phyloP scores from a whole-genome alignment of 78 protist species.

The Dictyostelium intermedium region DNA sequence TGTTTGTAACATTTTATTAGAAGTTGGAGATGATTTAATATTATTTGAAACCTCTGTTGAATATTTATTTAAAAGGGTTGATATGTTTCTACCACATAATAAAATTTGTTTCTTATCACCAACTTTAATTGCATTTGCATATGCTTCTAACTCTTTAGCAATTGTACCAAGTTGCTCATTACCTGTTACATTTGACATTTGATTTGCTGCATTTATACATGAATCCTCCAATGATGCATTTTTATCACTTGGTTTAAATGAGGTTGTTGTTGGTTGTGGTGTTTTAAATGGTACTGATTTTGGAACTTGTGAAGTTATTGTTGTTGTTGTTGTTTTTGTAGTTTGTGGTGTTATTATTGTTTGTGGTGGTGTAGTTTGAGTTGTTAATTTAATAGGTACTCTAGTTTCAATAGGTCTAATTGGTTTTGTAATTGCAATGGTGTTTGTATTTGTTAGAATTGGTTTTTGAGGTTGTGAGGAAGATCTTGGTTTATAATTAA shows the following conservation, averaged over 20 bases:
- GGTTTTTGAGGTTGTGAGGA: not conserved
- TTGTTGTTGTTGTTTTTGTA: not conserved
- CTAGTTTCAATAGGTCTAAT: not conserved
- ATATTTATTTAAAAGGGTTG: slow-evolving; percentile 10
- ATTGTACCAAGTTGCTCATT: slow-evolving; percentile 9
- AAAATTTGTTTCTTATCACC: slow-evolving; percentile 35
- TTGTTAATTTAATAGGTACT: not conserved
- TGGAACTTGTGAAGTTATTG: not conserved
- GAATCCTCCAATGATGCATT: slow-evolving; percentile 22
- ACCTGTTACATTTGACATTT: not conserved
- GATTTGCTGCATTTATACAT: not conserved
- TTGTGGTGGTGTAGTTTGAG: not conserved
- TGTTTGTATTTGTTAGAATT: not conserved
- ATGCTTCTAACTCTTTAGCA: slow-evolving; percentile 16
- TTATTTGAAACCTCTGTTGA: slow-evolving; percentile 6
- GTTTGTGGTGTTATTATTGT: not conserved
- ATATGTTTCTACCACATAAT: slow-evolving; percentile 14
- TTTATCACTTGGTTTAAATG: not conserved
- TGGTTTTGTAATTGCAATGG: not conserved
- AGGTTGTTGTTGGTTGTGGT: not conserved
- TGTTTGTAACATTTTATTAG: not conserved
- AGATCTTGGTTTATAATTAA: slow-evolving; percentile 17
- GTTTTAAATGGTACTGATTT: not conserved
- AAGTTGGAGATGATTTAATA: not conserved
- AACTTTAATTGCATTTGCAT: slow-evolving; percentile 14